A percentile compares a stretch with the other conserved stretches of the same genome.
phyloP scores from a whole-genome alignment of 495 filamentous ascomycete species.

The Neurospora sp. region DNA sequence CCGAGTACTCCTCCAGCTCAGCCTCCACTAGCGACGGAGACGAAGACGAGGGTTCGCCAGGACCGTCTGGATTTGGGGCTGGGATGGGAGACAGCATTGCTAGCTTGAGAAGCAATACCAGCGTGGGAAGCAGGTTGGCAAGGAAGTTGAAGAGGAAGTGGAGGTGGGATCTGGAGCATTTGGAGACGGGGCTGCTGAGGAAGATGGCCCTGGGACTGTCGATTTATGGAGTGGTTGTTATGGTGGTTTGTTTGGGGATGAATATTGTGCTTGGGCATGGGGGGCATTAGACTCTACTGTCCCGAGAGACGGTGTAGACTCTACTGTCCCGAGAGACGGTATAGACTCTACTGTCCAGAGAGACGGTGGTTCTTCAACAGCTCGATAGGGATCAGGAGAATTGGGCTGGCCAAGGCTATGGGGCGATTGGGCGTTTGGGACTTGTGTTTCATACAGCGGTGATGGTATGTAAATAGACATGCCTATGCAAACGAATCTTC shows the following conservation, averaged over 20 bases:
- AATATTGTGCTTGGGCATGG: conserved; percentile 34
- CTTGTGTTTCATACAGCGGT: not conserved
- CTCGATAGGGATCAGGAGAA: not conserved
- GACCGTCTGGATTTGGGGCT: conserved; percentile 21
- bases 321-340: no score
- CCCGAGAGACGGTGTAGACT: not conserved
- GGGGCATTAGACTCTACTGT: not conserved
- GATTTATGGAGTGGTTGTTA: conserved; percentile 76
- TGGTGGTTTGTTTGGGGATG: conserved; percentile 77
- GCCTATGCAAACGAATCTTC: not conserved
- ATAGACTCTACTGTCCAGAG: not conserved
- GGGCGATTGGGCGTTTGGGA: not conserved
- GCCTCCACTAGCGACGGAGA: conserved; percentile 35
- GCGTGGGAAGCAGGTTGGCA: conserved; percentile 15
- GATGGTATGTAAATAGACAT: not conserved
- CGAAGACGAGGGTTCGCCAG: not conserved
- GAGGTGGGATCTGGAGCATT: conserved; percentile 40
- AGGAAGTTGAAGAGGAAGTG: conserved; percentile 22
- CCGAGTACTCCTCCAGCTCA: conserved; percentile 17
- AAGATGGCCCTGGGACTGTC: conserved; percentile 64
- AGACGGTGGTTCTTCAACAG: no score
- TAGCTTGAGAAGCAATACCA: conserved; percentile 33
- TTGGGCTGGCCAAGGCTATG: not conserved
- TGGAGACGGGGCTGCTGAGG: conserved; percentile 49
- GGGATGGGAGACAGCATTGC: conserved; percentile 37